phyloP scores from a whole-genome alignment of 306 rosid genomes.

The Inga laurina region DNA sequence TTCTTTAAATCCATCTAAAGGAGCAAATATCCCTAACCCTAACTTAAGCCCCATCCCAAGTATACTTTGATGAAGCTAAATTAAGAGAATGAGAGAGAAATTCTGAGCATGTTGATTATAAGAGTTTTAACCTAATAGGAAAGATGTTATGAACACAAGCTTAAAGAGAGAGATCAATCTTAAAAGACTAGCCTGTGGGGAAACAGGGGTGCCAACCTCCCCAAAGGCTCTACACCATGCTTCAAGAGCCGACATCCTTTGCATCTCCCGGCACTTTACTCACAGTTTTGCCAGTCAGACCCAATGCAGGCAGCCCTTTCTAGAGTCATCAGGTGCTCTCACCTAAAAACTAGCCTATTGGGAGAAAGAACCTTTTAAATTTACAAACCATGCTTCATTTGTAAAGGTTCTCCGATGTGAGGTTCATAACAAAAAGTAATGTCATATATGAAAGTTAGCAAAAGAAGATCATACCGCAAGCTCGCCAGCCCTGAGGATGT shows the following conservation, averaged over 20 bases:
- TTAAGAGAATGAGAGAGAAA: not conserved
- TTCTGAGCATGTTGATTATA: not conserved
- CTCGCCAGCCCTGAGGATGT: conserved; percentile 79
- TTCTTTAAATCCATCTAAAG: not conserved
- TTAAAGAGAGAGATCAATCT: not conserved
- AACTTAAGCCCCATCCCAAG: not conserved
- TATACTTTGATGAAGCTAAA: not conserved
- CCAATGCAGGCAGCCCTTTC: too few species aligned
- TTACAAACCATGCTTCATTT: not conserved
- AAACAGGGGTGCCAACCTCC: too few species aligned
- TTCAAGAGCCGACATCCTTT: too few species aligned
- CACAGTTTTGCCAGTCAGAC: too few species aligned
- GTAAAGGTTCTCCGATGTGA: too few species aligned
- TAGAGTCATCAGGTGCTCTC: too few species aligned
- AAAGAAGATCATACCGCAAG: conserved; percentile 57
- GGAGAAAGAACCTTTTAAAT: too few species aligned
- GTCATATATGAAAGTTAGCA: not conserved
- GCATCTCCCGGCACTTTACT: too few species aligned
- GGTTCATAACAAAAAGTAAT: not conserved
- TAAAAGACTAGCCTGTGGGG: too few species aligned
- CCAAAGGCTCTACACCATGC: too few species aligned
- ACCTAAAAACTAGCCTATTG: too few species aligned
- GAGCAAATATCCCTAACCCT: not conserved
- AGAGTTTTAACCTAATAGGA: not conserved
- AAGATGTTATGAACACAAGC: not conserved